Evolutionary conservation across 2,329 filamentous ascomycete species (phyloP).

Genomic region (Neofusicoccum laricinum): DNA sequence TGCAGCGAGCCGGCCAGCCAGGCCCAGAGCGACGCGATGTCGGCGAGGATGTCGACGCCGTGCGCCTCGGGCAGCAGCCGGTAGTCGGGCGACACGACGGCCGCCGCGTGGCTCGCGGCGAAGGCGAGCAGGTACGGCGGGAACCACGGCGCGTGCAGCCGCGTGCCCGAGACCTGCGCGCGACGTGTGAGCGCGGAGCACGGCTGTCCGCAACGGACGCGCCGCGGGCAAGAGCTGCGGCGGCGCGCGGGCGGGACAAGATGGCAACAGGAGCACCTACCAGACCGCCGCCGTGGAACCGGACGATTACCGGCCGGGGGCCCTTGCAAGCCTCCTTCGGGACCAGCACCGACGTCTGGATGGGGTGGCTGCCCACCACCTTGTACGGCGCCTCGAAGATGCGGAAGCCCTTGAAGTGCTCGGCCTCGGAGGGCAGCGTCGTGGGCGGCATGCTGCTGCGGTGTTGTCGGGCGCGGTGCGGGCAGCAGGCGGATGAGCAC

Average conservation of each 20-base stretch:
- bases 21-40: slow-evolving; percentile 48
- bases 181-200: neutral
- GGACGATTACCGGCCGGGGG: slow-evolving; percentile 35
- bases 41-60: slow-evolving; percentile 46
- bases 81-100: slow-evolving; percentile 50
- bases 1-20: slow-evolving; percentile 39
- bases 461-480: no score
- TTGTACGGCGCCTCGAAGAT: slow-evolving; percentile 43
- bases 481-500: no score
- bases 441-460: neutral
- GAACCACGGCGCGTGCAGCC: slow-evolving; percentile 30
- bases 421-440: neutral
- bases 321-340: slow-evolving; percentile 35
- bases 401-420: slow-evolving; percentile 36
- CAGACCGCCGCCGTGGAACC: slow-evolving; percentile 46
- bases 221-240: no score
- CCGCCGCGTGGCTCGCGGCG: slow-evolving; percentile 38
- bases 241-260: neutral
- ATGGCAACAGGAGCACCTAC: slow-evolving; percentile 24
- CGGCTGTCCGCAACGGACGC: no score
- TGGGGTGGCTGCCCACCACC: slow-evolving; percentile 35
- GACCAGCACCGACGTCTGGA: slow-evolving; percentile 38
- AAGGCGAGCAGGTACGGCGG: slow-evolving; percentile 37
- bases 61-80: slow-evolving; percentile 51
- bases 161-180: slow-evolving; percentile 26